A percentile compares a stretch with the other conserved stretches of the same genome.
phyloP scores from a whole-genome alignment of 768 basidiomycete genomes.

The Epithele typhae region DNA sequence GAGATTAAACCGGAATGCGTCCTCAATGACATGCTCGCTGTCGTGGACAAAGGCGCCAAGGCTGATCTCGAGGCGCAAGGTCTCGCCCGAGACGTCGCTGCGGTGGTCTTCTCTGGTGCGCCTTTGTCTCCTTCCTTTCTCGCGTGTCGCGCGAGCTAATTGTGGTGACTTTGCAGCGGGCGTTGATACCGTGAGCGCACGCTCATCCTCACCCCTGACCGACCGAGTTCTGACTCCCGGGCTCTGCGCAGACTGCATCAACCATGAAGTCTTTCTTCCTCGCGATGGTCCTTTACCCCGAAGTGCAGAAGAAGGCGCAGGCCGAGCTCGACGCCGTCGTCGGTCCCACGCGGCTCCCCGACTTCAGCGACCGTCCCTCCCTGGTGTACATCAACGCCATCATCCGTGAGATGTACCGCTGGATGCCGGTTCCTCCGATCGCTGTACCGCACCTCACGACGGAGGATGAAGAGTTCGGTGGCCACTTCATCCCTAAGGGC shows the following conservation, averaged over 20 bases:
- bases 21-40: not conserved
- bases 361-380: slow-evolving; percentile 6
- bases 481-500: slow-evolving; percentile 1
- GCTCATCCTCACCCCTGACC: not conserved
- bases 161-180: slow-evolving; percentile 1
- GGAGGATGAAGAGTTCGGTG: slow-evolving; percentile 9
- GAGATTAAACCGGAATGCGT: not conserved
- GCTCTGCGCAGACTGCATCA: slow-evolving; percentile 4
- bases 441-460: slow-evolving; percentile 17
- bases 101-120: no score
- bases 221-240: not conserved
- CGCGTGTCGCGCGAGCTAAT: no score
- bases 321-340: slow-evolving; percentile 23
- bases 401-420: slow-evolving; percentile 18
- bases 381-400: slow-evolving; percentile 22
- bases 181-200: not conserved
- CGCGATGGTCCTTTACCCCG: slow-evolving; percentile 18
- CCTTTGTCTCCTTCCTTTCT: no score
- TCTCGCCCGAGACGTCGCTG: not conserved
- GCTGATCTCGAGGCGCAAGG: not conserved
- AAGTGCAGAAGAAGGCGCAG: slow-evolving; percentile 19
- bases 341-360: slow-evolving; percentile 18
- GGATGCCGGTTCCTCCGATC: slow-evolving; percentile 7
- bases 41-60: not conserved
- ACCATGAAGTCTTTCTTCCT: slow-evolving; percentile 10